Evolutionary conservation across 1,284 basidiomycete species (phyloP).

Genomic region (Melampsora abietis-canadensis): DNA sequence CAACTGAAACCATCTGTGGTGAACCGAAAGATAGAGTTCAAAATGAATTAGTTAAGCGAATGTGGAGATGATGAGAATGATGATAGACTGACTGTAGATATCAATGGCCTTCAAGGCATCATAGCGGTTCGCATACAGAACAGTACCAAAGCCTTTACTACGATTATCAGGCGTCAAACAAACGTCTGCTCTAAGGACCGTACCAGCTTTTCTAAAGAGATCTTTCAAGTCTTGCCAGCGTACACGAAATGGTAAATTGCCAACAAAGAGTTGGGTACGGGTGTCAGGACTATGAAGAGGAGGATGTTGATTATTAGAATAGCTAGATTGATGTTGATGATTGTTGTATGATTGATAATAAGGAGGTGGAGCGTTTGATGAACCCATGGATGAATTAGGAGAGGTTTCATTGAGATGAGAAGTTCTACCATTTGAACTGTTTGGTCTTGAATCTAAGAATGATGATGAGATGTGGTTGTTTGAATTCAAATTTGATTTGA

Average conservation of each 20-base stretch:
- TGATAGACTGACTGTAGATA: slow-evolving; percentile 43
- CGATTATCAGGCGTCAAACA: slow-evolving; percentile 76
- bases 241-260: slow-evolving; percentile 79
- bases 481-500: too few relatives aligned
- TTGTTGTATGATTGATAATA: too few relatives aligned
- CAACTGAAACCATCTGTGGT: slow-evolving; percentile 39
- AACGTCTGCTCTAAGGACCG: slow-evolving; percentile 89
- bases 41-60: background rate
- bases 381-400: too few relatives aligned
- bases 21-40: background rate
- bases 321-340: too few relatives aligned
- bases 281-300: slow-evolving; percentile 6
- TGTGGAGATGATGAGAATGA: background rate
- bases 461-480: too few relatives aligned
- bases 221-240: slow-evolving; percentile 98
- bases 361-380: too few relatives aligned
- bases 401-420: too few relatives aligned
- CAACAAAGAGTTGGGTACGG: slow-evolving; percentile 29
- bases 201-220: slow-evolving; percentile 89
- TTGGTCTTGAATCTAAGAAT: too few relatives aligned
- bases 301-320: background rate
- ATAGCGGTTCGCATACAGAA: slow-evolving; percentile 73
- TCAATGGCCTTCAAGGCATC: slow-evolving; percentile 81
- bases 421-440: too few relatives aligned
- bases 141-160: slow-evolving; percentile 81